Evolutionary conservation across 2,329 filamentous ascomycete genomes (phyloP), one percentile per base, ranked within the genome.

Genomic region (Orbilia quercus): DNA sequence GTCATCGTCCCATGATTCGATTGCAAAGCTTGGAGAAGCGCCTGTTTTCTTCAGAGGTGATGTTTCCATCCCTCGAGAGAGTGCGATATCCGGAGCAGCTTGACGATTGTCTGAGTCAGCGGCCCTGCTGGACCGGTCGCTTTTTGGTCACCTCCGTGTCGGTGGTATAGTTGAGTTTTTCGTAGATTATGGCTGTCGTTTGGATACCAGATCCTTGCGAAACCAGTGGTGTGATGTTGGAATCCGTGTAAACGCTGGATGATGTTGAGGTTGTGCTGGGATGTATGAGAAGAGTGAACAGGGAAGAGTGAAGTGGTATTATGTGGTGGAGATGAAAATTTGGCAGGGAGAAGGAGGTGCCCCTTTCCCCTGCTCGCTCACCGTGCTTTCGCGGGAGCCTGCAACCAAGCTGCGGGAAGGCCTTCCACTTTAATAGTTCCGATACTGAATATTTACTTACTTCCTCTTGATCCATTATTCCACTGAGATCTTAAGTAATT

Each of bases 1-100:
- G 77, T 90, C 90, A 79, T 93, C 88, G 79, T 93, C 90, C 87
- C 90, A 95, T 80, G 87, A 89, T 81, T 94, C 91, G 75, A 93
- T 85, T 16, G 84, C 70, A 40, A 66, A 67, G 70, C 62, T 67
- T 22, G 62, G 70, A 57, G 63, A 74, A 55, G 63, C 54, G 47
- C 63, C 59, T 51, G 59, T 62, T 67, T 74, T 74, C 55, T 74
- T 74, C 62, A 65, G 70, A 74, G 60, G 70, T 66, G 70, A 67
- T 67, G 70, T 66, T 74, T 66, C 70, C 63, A 74, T 74, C 70
- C 70, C 70, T 72, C 67, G 67, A 28, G 59, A 59, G 67, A 65
- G 42, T 48, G 6, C 36, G 55, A 59, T 72, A 20, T 40, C 54
- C 36, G 47, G 53, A 58, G 54, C 67, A 72, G 31, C 36, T 72